These are phyloP conservation scores for Pisolithus marmoratus DNA, from an alignment of 768 basidiomycete genomes.

Conservation along the genomic window DNA sequence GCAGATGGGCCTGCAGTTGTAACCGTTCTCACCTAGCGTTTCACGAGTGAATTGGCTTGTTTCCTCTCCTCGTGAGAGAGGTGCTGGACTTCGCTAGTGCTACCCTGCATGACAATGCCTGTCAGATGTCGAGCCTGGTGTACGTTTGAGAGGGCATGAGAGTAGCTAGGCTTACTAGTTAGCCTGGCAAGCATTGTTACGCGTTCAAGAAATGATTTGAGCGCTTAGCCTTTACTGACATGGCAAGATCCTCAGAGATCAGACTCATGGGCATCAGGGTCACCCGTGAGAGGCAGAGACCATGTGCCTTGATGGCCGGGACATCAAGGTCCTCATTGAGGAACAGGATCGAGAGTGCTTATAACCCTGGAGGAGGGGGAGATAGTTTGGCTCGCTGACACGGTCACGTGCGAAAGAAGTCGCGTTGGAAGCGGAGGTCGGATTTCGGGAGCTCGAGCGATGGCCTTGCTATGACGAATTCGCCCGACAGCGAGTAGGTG, in stretches of 20 bases:
- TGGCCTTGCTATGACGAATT: no score
- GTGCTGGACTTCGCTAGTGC: conserved; percentile 73
- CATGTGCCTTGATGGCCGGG: conserved; percentile 58
- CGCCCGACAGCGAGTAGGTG: no score
- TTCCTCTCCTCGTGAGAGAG: conserved; percentile 69
- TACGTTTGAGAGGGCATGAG: not conserved
- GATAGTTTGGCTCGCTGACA: no score
- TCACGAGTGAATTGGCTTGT: conserved; percentile 61
- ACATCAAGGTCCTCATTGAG: conserved; percentile 71
- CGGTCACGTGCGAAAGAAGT: no score
- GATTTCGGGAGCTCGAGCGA: no score
- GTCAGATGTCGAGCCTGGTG: conserved; percentile 72
- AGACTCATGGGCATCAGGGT: conserved; percentile 9
- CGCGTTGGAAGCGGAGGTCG: no score
- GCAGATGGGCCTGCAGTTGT: conserved; percentile 78
- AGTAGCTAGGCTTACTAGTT: conserved; percentile 3
- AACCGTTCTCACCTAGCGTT: conserved; percentile 69
- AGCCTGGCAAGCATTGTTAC: no score
- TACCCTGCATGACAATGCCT: conserved; percentile 68
- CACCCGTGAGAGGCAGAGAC: conserved; percentile 69
- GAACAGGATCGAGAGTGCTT: conserved; percentile 76
- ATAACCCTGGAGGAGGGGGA: conserved; percentile 65
- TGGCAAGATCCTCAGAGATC: conserved; percentile 6
- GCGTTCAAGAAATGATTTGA: no score
- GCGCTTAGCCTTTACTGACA: no score